Base-by-base conservation (phyloP, 805 yeast species). In the Torulaspora maleeae region DNA sequence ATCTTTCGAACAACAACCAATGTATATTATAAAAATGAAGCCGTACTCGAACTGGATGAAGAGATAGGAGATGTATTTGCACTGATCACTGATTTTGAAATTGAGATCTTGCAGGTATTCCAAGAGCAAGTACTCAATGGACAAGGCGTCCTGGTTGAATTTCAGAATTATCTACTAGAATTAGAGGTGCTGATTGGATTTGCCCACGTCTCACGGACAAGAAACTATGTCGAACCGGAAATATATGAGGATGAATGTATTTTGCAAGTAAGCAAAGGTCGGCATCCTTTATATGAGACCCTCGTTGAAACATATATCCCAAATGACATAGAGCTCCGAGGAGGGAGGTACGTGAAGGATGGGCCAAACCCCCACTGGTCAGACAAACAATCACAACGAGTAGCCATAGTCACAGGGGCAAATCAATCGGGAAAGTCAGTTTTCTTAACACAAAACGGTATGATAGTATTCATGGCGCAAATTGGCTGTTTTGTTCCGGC, bases 371-470 rank as follows among this genome's bases (percentile, higher is more conserved):
- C n/a, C n/a, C 9, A 11, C 36, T 56, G 51, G 61, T 17, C 22
- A 1, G 43, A 50, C 29, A 24, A 51, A 12, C 41, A 37, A 47
- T 25, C 61, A 52, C 61, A 63, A 40, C 42, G 61, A 55, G 37
- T 66, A 45, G 41, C 70, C 47, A 40, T 79, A 32, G 46, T 78
- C 22, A 71, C 80, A 16, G 82, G 83, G 25, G 70, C 78, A 0
- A 74, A 74, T 50, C 68, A 67, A 25, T 72, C 78, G 2, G 82
- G 83, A 0, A 79, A 79, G 50, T 73, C 80, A 1, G 77, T 78
- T 0, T 71, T 69, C 45, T 55, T 78, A 15, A 55, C 73, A 2
- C 80, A 76, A 44, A 62, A 71, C 41, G 82, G 80, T 0, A 50
- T 77, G 27, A 68, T 74, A 5, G 74, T 75, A 0, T 71, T 27